phyloP scores from a whole-genome alignment of 176 grass and related monocot genomes.

The Aegilops sharonensis region DNA sequence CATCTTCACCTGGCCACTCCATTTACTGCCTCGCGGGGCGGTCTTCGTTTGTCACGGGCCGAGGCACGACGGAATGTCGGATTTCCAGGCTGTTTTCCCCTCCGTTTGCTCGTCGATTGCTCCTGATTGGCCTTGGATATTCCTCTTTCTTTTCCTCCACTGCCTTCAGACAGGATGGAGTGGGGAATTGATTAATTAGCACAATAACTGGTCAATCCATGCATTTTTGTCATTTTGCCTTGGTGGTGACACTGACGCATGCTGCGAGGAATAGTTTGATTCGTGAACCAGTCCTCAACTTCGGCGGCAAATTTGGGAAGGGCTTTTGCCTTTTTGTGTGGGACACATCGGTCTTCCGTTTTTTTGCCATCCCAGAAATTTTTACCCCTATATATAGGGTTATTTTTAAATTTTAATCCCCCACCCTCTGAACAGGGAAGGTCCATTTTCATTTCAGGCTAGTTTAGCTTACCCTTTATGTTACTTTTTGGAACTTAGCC shows the following conservation, averaged over 20 bases:
- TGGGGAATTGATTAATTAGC: background rate
- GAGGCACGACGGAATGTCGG: background rate
- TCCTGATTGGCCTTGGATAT: background rate
- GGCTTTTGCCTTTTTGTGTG: background rate
- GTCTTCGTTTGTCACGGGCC: background rate
- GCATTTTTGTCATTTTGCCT: background rate
- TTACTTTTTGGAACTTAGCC: background rate
- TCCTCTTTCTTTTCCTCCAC: background rate
- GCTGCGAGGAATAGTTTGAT: background rate
- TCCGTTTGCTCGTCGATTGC: background rate
- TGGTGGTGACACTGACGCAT: background rate
- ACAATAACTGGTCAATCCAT: background rate
- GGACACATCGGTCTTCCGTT: background rate
- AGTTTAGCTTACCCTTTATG: background rate
- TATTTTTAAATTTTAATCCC: background rate
- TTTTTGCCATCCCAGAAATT: background rate
- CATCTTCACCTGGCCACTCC: background rate
- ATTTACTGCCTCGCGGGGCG: background rate
- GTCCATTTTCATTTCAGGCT: background rate
- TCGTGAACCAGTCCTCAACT: background rate
- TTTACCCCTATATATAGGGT: background rate
- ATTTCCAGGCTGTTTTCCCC: background rate
- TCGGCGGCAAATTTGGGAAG: conserved; percentile 4
- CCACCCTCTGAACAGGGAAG: background rate
- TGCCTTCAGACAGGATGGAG: background rate